Evolutionary conservation across 163 green algal species (phyloP), one percentile per base, ranked within the genome.

Genomic region (Trebouxiophyceae sp.): DNA sequence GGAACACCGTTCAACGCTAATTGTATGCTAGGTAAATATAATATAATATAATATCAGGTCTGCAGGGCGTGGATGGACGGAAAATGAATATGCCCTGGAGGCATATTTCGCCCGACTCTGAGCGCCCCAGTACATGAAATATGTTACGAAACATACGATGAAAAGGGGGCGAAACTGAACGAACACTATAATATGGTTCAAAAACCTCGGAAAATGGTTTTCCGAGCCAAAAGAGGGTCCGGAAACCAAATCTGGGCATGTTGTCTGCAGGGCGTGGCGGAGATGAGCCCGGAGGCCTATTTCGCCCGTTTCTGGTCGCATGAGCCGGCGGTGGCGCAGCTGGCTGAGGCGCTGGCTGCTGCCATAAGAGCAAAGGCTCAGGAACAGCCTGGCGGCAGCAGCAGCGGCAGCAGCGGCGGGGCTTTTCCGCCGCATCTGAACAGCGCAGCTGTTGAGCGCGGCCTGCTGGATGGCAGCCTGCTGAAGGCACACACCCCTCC

Each of bases 321-420:
- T 31, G 45, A 56, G 4, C 54, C 72, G 0, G 60, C 63, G 2
- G 71, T 85, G 12, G 33, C 34, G 24, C 70, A 83, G 50, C 60
- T 85, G 57, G 71, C 62, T 50, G 72, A 83, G n/a, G 74, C 75
- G 0, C 39, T 84, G 2, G 33, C n/a, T n/a, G n/a, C n/a, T n/a
- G n/a, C n/a, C n/a, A n/a, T n/a, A n/a, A n/a, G n/a, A n/a, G n/a
- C n/a, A n/a, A n/a, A n/a, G n/a, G n/a, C n/a, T n/a, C n/a, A n/a
- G n/a, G 54, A 47, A 63, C 75, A 50, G 66, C 69, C 22, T 45
- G 65, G n/a, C 45, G 47, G 54, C 59, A 69, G 28, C 39, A 57
- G 30, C 54, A 31, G 59, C 39, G 45, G 20, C 70, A 45, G 29
- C 56, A 33, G 60, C 63, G 29, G 57, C 33, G 22, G 29, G 16